Conservation (phyloP, 2,329 filamentous ascomycete species). For the Aspergillus pseudoglaucus region DNA sequence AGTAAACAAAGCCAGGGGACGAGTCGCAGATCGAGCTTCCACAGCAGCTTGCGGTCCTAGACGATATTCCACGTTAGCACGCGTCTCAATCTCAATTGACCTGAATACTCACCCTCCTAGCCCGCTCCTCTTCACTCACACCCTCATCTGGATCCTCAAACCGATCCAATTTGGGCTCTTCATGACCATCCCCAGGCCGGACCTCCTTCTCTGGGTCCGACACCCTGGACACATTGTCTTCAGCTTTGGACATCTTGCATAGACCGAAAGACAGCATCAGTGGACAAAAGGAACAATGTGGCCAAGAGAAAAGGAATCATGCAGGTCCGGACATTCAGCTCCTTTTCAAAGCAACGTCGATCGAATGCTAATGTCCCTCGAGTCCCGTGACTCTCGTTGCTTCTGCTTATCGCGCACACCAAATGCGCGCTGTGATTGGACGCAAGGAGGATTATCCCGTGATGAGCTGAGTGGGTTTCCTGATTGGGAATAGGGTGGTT, state of each 20-base stretch:
- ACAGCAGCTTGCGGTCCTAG: slow-evolving; percentile 39
- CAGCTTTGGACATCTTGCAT: neutral
- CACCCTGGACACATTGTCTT: neutral
- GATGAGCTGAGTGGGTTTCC: neutral
- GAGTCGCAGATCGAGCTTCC: slow-evolving; percentile 40
- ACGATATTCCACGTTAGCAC: neutral
- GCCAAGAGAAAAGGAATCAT: neutral
- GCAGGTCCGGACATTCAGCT: neutral
- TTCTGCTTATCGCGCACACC: neutral
- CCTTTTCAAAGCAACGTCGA: neutral
- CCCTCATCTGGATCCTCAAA: slow-evolving; percentile 56
- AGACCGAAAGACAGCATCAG: neutral
- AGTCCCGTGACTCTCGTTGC: neutral
- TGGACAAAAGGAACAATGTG: neutral
- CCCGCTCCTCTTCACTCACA: slow-evolving; percentile 57
- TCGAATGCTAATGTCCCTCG: too few relatives aligned
- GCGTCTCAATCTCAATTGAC: neutral
- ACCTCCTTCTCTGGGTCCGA: slow-evolving; percentile 11
- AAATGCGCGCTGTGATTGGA: neutral
- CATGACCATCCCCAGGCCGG: slow-evolving; percentile 1
- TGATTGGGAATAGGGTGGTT: neutral
- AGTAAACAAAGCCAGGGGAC: slow-evolving; percentile 43
- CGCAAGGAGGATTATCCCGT: neutral
- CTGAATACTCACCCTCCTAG: slow-evolving; percentile 48
- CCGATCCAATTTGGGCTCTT: slow-evolving; percentile 9